Evolutionary conservation across 2,329 filamentous ascomycete species (phyloP).

Genomic region (Nothophaeocryptopus gaeumannii): DNA sequence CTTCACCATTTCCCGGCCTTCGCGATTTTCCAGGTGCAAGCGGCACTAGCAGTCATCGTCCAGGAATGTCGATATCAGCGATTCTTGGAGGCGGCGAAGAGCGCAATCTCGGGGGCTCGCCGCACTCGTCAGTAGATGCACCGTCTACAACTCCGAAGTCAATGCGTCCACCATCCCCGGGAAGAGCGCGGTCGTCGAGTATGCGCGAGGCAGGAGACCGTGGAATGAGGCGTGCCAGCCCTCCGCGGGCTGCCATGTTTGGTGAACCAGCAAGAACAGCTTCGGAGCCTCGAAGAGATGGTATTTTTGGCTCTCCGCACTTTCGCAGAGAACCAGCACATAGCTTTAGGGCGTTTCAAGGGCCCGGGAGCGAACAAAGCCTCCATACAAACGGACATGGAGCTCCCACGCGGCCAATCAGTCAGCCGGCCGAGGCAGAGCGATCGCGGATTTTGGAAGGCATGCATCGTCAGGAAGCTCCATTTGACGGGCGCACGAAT

Average conservation of each 20-base stretch:
- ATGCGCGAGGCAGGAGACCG: constrained; percentile 34
- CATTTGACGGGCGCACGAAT: constrained; percentile 21
- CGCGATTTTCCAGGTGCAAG: constrained; percentile 57
- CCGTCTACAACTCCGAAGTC: constrained; percentile 36
- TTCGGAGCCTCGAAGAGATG: constrained; percentile 30
- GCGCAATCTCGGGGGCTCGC: constrained; percentile 31
- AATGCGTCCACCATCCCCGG: constrained; percentile 49
- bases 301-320: constrained; percentile 34
- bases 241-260: constrained; percentile 23
- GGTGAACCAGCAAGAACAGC: constrained; percentile 27
- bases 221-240: constrained; percentile 27
- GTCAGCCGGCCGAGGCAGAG: constrained; percentile 33
- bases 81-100: constrained; percentile 55
- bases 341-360: constrained; percentile 32
- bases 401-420: constrained; percentile 32
- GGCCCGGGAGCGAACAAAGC: constrained; percentile 23
- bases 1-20: constrained; percentile 46
- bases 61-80: constrained; percentile 72
- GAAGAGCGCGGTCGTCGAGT: constrained; percentile 37
- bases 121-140: constrained; percentile 29
- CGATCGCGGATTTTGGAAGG: constrained; percentile 24
- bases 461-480: constrained; percentile 24
- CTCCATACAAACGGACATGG: constrained; percentile 24
- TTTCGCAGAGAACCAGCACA: constrained; percentile 32
- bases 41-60: constrained; percentile 43